Conservation (phyloP, 495 filamentous ascomycete species). For the Neurospora terricola region DNA sequence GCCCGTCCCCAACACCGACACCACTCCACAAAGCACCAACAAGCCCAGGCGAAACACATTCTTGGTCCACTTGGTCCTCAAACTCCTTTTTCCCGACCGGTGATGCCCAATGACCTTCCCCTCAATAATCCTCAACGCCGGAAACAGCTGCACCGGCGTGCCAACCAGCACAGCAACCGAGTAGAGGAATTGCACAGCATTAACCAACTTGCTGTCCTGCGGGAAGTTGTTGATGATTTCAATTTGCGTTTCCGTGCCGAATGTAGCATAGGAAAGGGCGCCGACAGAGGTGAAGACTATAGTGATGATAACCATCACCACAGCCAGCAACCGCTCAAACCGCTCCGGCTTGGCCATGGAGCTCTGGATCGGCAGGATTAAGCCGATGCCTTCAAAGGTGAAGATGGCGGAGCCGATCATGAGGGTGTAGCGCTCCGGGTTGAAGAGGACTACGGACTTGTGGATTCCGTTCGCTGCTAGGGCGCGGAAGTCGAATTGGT, state of each 20-base stretch:
- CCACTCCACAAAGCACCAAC: constrained; percentile 38
- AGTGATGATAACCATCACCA: constrained; percentile 55
- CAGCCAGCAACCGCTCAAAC: constrained; percentile 46
- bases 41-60: constrained; percentile 44
- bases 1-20: constrained; percentile 44
- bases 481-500: constrained; percentile 46
- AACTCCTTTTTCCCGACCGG: constrained; percentile 43
- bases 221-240: constrained; percentile 59
- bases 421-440: constrained; percentile 49
- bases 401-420: constrained; percentile 57
- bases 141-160: constrained; percentile 55
- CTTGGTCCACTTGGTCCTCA: constrained; percentile 55
- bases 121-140: constrained; percentile 52
- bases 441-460: constrained; percentile 47
- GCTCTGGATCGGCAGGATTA: constrained; percentile 55
- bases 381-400: constrained; percentile 58
- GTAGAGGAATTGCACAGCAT: constrained; percentile 57
- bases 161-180: constrained; percentile 52
- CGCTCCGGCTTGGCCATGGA: constrained; percentile 51
- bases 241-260: constrained; percentile 46
- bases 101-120: constrained; percentile 40
- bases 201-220: constrained; percentile 51
- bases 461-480: constrained; percentile 37
- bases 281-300: constrained; percentile 53
- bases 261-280: constrained; percentile 54